These are phyloP conservation scores for Chrysophaeum taylorii DNA, from an alignment of 352 stramenopile genomes.

Conservation along the genomic window DNA sequence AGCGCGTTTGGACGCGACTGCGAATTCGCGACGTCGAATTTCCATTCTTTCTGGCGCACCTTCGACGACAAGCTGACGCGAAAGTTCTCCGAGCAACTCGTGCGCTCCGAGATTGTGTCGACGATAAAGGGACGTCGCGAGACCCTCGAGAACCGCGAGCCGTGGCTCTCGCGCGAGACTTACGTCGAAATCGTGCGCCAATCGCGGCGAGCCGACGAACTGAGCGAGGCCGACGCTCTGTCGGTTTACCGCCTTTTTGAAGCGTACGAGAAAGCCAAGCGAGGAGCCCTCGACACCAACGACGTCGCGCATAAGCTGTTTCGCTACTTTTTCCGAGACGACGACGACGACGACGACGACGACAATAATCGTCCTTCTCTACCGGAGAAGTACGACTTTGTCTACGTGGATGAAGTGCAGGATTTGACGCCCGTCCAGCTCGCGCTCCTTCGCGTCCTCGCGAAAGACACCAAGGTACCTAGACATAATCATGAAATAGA, in stretches of 20 bases:
- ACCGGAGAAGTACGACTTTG: conserved; percentile 25
- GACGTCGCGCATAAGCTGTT: neutral
- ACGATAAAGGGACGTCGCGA: neutral
- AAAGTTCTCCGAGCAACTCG: neutral
- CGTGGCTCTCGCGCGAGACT: neutral
- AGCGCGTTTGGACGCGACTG: too few species aligned
- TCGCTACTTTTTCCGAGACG: neutral
- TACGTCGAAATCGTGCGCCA: neutral
- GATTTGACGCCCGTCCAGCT: conserved; percentile 35
- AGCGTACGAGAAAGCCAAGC: too few species aligned
- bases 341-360: neutral
- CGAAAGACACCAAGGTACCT: conserved; percentile 28
- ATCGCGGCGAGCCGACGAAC: neutral
- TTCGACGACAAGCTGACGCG: neutral
- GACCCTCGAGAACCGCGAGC: neutral
- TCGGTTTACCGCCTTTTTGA: too few species aligned
- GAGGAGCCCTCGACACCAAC: neutral
- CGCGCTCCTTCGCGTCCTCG: conserved; percentile 30
- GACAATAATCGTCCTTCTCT: too few species aligned
- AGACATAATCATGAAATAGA: neutral
- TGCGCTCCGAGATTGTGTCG: neutral
- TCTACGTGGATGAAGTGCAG: conserved; percentile 39
- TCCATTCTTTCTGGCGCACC: neutral
- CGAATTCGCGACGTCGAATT: too few species aligned
- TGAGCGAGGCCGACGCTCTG: neutral